Base-by-base conservation (phyloP, 805 yeast species). In the Metschnikowia koreensis region DNA sequence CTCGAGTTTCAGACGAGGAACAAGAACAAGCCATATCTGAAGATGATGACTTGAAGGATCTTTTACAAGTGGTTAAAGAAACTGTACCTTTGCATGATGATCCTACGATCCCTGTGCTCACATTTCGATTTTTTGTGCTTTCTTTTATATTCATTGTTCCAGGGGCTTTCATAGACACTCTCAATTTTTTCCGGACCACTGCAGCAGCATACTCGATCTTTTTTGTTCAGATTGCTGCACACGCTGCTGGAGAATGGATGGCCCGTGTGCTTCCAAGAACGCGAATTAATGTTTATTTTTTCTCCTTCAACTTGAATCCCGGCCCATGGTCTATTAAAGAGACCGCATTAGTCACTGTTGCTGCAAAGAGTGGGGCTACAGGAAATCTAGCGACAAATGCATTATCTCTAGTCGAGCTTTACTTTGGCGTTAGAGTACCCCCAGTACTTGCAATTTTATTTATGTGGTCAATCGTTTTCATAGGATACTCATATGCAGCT, bases 241-340 rank as follows among this genome's bases (percentile, higher is more conserved):
- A 79, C 56, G 78, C 79, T 62, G 62, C 70, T 1, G 83, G 83
- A 1, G 68, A 71, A 48, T 75, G 73, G 70, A 56, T 80, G 44
- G 80, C 83, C 0, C 57, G 49, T 22, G 62, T 59, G 0, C 63
- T 80, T 3, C 84, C 84, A 0, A 47, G 58, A 9, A 66, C 60
- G 47, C 51, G 46, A 12, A 51, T 70, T 7, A 47, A 46, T 6
- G 39, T 64, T 6, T 57, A 62, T 6, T 47, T 60, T 7, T 58
- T 61, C 46, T 53, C 55, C 31, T 71, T 77, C 55, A 66, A 67
- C 48, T 33, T 56, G 36, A 80, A 80, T 52, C 84, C 84, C 0
- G 80, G 82, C 2, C 83, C 84, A 0, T 80, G 83, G 83, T 66
- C 81, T 5, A 73, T 80, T 41, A 79, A 80, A 52, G 84, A 80